Conservation (phyloP, 2,329 filamentous ascomycete genomes). For the Balansia obtecta region DNA sequence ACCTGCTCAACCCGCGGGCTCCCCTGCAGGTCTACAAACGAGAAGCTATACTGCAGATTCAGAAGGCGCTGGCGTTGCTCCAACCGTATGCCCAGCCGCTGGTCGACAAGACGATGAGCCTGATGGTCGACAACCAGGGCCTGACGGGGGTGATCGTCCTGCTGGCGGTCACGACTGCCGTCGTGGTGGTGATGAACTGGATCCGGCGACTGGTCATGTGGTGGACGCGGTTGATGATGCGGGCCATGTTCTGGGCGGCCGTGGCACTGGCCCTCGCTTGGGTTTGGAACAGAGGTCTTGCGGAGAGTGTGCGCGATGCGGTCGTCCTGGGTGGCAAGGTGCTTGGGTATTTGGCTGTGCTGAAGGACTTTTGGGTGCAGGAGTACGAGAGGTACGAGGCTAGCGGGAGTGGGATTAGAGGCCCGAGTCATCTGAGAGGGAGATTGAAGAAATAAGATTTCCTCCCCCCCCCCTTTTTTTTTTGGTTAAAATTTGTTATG, state of each 20-base stretch:
- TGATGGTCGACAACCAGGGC: constrained; percentile 23
- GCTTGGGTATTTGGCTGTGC: constrained; percentile 32
- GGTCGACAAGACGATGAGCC: constrained; percentile 24
- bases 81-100: constrained; percentile 31
- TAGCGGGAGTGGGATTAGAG: constrained; percentile 1
- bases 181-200: constrained; percentile 58
- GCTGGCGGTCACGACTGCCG: constrained; percentile 29
- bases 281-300: constrained; percentile 53
- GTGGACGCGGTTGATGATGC: constrained; percentile 57
- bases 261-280: constrained; percentile 41
- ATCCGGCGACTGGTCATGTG: constrained; percentile 61
- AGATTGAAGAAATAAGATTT: neutral
- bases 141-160: constrained; percentile 20
- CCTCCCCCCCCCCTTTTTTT: no score
- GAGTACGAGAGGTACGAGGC: constrained; percentile 36
- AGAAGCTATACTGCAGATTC: constrained; percentile 19
- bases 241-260: constrained; percentile 51
- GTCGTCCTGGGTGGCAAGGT: constrained; percentile 29
- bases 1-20: constrained; percentile 34
- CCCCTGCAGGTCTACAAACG: constrained; percentile 29
- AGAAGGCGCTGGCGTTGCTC: constrained; percentile 18
- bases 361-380: constrained; percentile 41
- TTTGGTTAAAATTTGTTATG: constrained; percentile 8
- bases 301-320: constrained; percentile 49
- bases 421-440: neutral